Base-by-base conservation (phyloP, 2,329 filamentous ascomycete genomes). In the Xylaria sp. region DNA sequence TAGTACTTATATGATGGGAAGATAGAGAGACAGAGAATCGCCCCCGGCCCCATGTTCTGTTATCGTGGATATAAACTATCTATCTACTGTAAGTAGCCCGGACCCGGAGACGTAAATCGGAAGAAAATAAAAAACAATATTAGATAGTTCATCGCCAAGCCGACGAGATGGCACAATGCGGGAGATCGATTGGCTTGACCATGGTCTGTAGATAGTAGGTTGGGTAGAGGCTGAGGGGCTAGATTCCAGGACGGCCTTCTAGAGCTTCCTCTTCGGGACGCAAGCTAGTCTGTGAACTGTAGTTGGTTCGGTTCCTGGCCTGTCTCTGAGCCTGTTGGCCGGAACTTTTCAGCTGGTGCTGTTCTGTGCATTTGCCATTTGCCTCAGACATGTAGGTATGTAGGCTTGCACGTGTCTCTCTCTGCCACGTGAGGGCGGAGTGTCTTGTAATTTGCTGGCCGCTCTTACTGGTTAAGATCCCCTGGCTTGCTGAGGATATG, bases 231-330 rank as follows among this genome's bases (percentile, higher is more conserved):
- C 50, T 52, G 25, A 25, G 50, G 57, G 25, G 57, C 63, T 69
- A 66, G 66, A 69, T 60, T 61, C 28, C 20, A 20, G 28, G 18
- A 41, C 51, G 13, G 13, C 9, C 46, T n/a, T 28, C 20, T 41
- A 23, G 63, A 69, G 67, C 67, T 69, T 69, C 67, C 67, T 69
- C 37, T 69, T 69, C 63, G 39, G 63, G 67, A 63, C 28, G 28
- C 28, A 28, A 28, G 28, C 28, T 28, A 28, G 5, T 28, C 3
- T 28, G 28, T 28, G 28, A 28, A 28, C 28, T 28, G 28, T 28
- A 28, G 28, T 28, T 28, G 28, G 28, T 28, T 28, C 28, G 28
- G n/a, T 20, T 46, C 18, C 44, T 48, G 44, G 48, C 20, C 23
- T 20, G 48, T 51, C 48, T 51, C 23, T 39, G n/a, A n/a, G 32